phyloP scores from a whole-genome alignment of 495 filamentous ascomycete species.

The Penicillium longicatenatum region DNA sequence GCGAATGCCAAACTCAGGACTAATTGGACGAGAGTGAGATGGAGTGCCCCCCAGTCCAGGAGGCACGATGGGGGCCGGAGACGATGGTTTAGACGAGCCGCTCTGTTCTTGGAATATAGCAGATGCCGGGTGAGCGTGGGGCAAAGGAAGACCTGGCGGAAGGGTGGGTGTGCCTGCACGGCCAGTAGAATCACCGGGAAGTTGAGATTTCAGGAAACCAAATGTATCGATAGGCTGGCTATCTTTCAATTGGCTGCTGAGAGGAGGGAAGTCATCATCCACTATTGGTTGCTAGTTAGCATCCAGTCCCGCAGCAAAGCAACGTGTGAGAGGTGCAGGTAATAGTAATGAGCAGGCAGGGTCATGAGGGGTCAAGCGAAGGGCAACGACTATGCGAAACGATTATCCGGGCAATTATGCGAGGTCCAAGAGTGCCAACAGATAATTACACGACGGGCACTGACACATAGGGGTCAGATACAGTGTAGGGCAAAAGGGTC shows the following conservation, averaged over 20 bases:
- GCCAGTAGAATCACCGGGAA: conserved; percentile 35
- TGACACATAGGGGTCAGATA: conserved; percentile 30
- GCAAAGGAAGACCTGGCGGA: conserved; percentile 66
- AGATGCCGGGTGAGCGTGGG: conserved; percentile 54
- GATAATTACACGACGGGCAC: conserved; percentile 43
- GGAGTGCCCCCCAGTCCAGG: conserved; percentile 38
- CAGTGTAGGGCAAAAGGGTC: conserved; percentile 40
- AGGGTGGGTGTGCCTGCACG: conserved; percentile 59
- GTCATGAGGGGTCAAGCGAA: conserved; percentile 8
- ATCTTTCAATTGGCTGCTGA: conserved; percentile 40
- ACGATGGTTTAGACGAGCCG: conserved; percentile 35
- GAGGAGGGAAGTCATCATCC: conserved; percentile 57
- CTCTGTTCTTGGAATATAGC: conserved; percentile 38
- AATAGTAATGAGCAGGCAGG: conserved; percentile 5
- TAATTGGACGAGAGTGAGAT: conserved; percentile 27
- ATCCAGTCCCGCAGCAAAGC: conserved; percentile 15
- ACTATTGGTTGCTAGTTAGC: conserved; percentile 35
- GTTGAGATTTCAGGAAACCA: conserved; percentile 47
- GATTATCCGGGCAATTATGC: conserved; percentile 8
- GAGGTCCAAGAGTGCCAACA: conserved; percentile 32
- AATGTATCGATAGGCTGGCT: conserved; percentile 44
- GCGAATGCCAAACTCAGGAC: conserved; percentile 16
- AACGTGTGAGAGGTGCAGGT: conserved; percentile 14
- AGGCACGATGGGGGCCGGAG: conserved; percentile 34
- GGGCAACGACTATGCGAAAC: conserved; percentile 17